phyloP scores from a whole-genome alignment of 345 rosid species.

The Rhizophora mangle region DNA sequence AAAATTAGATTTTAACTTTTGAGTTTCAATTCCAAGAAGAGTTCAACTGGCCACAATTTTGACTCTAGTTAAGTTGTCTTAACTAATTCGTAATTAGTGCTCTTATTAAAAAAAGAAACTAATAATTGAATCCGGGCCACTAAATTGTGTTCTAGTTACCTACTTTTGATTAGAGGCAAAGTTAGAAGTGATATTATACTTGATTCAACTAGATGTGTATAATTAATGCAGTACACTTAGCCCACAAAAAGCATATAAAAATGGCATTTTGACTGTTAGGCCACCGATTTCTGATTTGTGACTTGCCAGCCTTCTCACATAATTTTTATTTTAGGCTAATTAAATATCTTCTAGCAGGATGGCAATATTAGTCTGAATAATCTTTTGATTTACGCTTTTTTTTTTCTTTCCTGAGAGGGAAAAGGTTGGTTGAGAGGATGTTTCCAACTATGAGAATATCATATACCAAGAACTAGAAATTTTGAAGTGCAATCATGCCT shows the following conservation, averaged over 20 bases:
- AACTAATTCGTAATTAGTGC: too few species aligned
- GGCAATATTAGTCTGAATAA: neutral
- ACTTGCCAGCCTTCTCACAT: slow-evolving; percentile 2
- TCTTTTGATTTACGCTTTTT: neutral
- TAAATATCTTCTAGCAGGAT: neutral
- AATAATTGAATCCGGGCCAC: too few species aligned
- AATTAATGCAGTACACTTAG: too few species aligned
- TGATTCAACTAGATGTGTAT: too few species aligned
- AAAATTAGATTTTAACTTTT: too few species aligned
- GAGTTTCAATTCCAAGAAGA: too few species aligned
- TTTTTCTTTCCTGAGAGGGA: neutral
- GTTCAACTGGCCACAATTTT: too few species aligned
- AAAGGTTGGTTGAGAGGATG: neutral
- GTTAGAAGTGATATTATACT: too few species aligned
- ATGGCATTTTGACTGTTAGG: neutral
- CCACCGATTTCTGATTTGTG: neutral
- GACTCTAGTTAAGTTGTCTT: too few species aligned
- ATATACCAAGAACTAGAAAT: neutral
- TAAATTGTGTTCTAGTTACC: too few species aligned
- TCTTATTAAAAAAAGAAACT: too few species aligned
- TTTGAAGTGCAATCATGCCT: neutral
- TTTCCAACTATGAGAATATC: neutral
- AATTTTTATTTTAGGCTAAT: neutral
- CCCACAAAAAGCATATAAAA: neutral
- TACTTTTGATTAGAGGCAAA: too few species aligned